These are phyloP conservation scores for Dendrothele bispora DNA, from an alignment of 768 basidiomycete genomes.

Conservation along the genomic window DNA sequence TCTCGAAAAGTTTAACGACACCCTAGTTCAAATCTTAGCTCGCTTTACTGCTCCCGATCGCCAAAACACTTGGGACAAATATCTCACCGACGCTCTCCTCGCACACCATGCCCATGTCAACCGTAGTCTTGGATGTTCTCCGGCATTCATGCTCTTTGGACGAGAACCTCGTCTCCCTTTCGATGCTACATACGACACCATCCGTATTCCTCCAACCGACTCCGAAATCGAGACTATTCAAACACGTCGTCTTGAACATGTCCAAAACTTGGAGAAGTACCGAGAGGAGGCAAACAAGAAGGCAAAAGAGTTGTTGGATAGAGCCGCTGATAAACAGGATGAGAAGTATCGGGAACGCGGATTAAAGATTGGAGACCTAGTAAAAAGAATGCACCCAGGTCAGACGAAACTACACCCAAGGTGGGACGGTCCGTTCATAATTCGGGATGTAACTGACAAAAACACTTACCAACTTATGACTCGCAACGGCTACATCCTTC, in stretches of 20 bases:
- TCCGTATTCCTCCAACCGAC: conserved; percentile 16
- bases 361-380: conserved; percentile 17
- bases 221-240: conserved; percentile 16
- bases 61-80: conserved; percentile 15
- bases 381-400: conserved; percentile 12
- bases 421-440: conserved; percentile 21
- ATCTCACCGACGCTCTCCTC: conserved; percentile 17
- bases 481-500: conserved; percentile 9
- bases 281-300: conserved; percentile 15
- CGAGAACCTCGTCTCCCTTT: conserved; percentile 13
- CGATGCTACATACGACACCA: conserved; percentile 11
- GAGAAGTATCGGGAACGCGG: conserved; percentile 12
- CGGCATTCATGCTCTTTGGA: conserved; percentile 15
- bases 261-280: conserved; percentile 15
- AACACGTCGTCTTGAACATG: conserved; percentile 13
- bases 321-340: conserved; percentile 13
- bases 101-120: conserved; percentile 16
- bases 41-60: conserved; percentile 9
- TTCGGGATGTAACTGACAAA: conserved; percentile 9
- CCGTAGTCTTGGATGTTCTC: conserved; percentile 9
- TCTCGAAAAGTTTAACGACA: conserved; percentile 8
- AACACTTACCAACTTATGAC: conserved; percentile 23
- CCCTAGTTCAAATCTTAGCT: conserved; percentile 14
- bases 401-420: conserved; percentile 18
- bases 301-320: conserved; percentile 13